A percentile compares a stretch with the other conserved stretches of the same genome.
These are phyloP conservation scores for Penicillium argentinense DNA, from an alignment of 495 filamentous ascomycete species.

Conservation along the genomic window DNA sequence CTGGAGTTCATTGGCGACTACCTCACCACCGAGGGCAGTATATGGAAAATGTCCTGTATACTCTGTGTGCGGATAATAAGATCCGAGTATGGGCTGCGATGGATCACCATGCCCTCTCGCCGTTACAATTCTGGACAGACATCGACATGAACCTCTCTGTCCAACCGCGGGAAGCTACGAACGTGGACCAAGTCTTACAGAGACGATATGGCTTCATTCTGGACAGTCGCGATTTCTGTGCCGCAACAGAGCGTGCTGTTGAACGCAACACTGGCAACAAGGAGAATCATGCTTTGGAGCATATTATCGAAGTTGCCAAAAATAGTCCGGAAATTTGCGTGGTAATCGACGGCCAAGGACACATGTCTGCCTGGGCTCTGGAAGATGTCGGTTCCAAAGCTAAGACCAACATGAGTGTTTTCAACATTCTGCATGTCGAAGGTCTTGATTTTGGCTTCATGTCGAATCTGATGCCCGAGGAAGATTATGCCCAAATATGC, in stretches of 20 bases:
- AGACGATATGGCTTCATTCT: slow-evolving; percentile 79
- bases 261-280: slow-evolving; percentile 58
- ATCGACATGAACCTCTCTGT: slow-evolving; percentile 78
- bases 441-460: slow-evolving; percentile 67
- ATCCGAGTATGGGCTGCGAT: slow-evolving; percentile 81
- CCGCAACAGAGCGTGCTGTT: slow-evolving; percentile 74
- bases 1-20: slow-evolving; percentile 79
- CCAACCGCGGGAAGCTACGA: slow-evolving; percentile 52
- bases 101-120: slow-evolving; percentile 69
- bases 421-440: slow-evolving; percentile 85
- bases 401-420: slow-evolving; percentile 67
- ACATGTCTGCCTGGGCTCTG: slow-evolving; percentile 93
- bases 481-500: slow-evolving; percentile 69
- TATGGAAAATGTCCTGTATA: slow-evolving; percentile 89
- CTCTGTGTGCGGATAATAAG: slow-evolving; percentile 80
- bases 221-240: slow-evolving; percentile 76
- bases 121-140: slow-evolving; percentile 76
- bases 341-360: slow-evolving; percentile 77
- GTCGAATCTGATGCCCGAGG: slow-evolving; percentile 35
- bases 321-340: slow-evolving; percentile 84
- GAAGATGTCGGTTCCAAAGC: slow-evolving; percentile 82
- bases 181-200: slow-evolving; percentile 23
- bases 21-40: slow-evolving; percentile 74
- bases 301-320: slow-evolving; percentile 84
- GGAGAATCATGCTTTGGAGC: slow-evolving; percentile 71